Base-by-base conservation (phyloP, 2,329 filamentous ascomycete genomes). In the Diaporthe ilicicola region DNA sequence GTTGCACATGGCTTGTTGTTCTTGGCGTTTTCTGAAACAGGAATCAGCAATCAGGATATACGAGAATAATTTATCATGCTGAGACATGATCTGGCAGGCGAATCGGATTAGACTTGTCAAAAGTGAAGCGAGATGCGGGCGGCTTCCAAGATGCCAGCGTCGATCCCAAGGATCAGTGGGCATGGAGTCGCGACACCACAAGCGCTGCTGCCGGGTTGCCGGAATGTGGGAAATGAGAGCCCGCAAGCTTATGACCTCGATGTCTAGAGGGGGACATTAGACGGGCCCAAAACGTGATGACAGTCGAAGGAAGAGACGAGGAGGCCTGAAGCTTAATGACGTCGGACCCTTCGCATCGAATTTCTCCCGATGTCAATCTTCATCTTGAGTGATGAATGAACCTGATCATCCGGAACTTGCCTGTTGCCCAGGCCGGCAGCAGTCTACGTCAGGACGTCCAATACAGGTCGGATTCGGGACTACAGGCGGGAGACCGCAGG, bases 311-410 rank as follows among this genome's bases (percentile, higher is more conserved):
- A 22, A 42, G 24, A 42, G 34, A 62, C 42, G 56, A 62, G 56
- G 42, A 12, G 19, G 6, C n/a, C 12, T 17, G 42, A 48, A 42
- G 4, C 24, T 29, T 37, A 37, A 64, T 64, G 59, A 50, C 59
- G 59, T 64, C 59, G 59, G 15, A 15, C 44, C 29, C 27, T 44
- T 64, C 44, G 59, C 59, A 64, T 64, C 59, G 59, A 64, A 64
- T 64, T 32, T 64, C 59, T 64, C 59, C n/a, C 59, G 44, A 34
- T 64, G 59, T 50, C 44, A 37, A 64, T 64, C 59, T 64, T 64
- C 59, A 64, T 64, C 42, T 64, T 64, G 59, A 27, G 32, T 50
- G 59, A 37, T 48, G 59, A 50, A 19, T 42, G n/a, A 4, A 24
- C 44, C 27, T 22, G 27, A 24, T 34, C 56, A 34, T 42, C 34